These are phyloP conservation scores for Echites panduratus DNA, from an alignment of 257 asterid species.

Conservation along the genomic window DNA sequence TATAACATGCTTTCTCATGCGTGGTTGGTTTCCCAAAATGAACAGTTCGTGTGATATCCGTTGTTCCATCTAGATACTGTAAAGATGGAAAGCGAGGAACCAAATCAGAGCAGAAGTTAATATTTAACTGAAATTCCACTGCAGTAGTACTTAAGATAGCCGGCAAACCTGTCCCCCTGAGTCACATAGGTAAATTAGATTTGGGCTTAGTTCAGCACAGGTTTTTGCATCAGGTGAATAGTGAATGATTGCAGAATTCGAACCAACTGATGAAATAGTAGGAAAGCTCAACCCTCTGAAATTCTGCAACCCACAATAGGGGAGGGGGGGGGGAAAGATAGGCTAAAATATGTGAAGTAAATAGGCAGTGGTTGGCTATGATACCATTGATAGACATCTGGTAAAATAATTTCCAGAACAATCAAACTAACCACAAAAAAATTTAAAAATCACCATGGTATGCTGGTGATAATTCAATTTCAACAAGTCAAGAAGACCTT, in stretches of 20 bases:
- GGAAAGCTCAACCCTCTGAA: constrained; percentile 92
- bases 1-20: constrained; percentile 95
- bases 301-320: constrained; percentile 40
- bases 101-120: constrained; percentile 16
- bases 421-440: neutral
- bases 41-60: constrained; percentile 93
- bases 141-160: neutral
- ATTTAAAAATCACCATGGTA: neutral
- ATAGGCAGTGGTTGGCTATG: constrained; percentile 2
- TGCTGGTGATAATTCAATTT: neutral
- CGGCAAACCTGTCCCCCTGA: constrained; percentile 92
- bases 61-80: constrained; percentile 96
- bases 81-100: constrained; percentile 25
- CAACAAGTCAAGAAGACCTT: neutral
- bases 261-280: constrained; percentile 92
- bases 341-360: constrained; percentile 7
- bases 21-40: constrained; percentile 89
- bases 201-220: constrained; percentile 88
- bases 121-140: neutral
- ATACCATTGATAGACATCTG: neutral
- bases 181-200: constrained; percentile 76
- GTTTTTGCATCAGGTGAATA: constrained; percentile 66
- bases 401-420: neutral
- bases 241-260: constrained; percentile 92
- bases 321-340: too few species aligned